Base-by-base conservation (phyloP, 345 rosid genomes). In the Rubroshorea leprosula region DNA sequence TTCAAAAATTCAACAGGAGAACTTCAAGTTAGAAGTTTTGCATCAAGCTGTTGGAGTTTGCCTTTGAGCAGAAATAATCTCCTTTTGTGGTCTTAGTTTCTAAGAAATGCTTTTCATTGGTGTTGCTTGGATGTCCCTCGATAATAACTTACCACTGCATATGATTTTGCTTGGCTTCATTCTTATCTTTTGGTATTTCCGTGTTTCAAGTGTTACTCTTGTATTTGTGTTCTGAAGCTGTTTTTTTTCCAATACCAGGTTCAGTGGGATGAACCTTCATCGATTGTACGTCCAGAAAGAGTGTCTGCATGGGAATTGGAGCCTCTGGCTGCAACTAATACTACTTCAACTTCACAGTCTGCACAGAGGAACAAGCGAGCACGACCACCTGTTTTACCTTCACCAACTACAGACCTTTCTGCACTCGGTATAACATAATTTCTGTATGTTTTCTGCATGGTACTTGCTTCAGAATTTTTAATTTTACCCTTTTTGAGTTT, bases 221-320 rank as follows among this genome's bases (percentile, higher is more conserved):
- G 35, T 3, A 27, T 24, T 50, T 54, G 41, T 23, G 0, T n/a
- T n/a, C n/a, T n/a, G n/a, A n/a, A 24, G 43, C n/a, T 23, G 11
- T 27, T 46, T 26, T 20, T 43, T 41, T n/a, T 27, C 41, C 29
- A 35, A 23, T 60, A 57, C 51, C 62, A 87, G 92, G 88, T 88
- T 67, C 93, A 86, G 67, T 92, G 96, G 98, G 98, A 92, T 23
- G 98, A 92, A 62, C 93, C 92, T 59, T 83, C 96, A 60, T 74
- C 89, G 35, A 86, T 92, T 23, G 54, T 74, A 46, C 92, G 95
- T 35, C 98, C 98, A 12, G 98, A 92, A 46, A 86, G 77, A 75
- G 96, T 86, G 46, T 85, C 97, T 23, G 69, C 95, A 0, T 94
- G 99, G 99, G 99, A 94, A 67, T 65, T 94, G 66, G 99, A 94